These are phyloP conservation scores for Amaranthus palmeri DNA, from an alignment of 148 eudicot genomes.

Conservation along the genomic window DNA sequence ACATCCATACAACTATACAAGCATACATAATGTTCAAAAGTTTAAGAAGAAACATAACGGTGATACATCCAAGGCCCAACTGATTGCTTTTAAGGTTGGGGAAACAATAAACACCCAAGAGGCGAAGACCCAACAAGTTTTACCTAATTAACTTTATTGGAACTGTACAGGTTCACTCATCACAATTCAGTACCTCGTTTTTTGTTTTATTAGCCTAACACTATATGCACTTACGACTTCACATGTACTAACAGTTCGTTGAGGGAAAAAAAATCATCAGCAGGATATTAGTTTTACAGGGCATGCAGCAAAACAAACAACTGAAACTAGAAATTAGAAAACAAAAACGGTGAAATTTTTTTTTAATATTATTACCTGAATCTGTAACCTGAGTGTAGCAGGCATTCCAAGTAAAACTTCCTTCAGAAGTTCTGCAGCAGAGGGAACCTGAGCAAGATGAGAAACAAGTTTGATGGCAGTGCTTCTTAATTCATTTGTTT, in stretches of 20 bases:
- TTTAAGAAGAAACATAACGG: neutral
- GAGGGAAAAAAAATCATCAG: neutral
- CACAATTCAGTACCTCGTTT: too few relatives aligned
- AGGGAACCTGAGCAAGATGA: conserved; percentile 82
- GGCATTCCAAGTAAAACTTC: conserved; percentile 77
- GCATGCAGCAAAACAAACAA: neutral
- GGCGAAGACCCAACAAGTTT: too few relatives aligned
- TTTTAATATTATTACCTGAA: conserved; percentile 57
- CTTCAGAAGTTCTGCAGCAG: conserved; percentile 60
- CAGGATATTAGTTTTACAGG: neutral
- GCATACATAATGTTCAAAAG: too few relatives aligned
- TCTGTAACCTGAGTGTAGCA: conserved; percentile 55
- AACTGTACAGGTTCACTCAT: too few relatives aligned
- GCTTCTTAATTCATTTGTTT: conserved; percentile 51
- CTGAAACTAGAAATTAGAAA: neutral
- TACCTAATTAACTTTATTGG: too few relatives aligned
- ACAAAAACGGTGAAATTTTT: neutral
- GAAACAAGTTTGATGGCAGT: conserved; percentile 66
- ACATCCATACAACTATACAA: neutral
- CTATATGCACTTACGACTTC: too few relatives aligned
- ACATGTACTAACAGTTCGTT: too few relatives aligned
- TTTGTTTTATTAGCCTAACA: too few relatives aligned
- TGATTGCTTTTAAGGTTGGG: neutral
- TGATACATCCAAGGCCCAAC: neutral
- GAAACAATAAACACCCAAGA: too few relatives aligned